A percentile compares a stretch with the other conserved stretches of the same genome.
Conservation (phyloP, 2,329 filamentous ascomycete genomes). For the Fusarium euwallaceae region DNA sequence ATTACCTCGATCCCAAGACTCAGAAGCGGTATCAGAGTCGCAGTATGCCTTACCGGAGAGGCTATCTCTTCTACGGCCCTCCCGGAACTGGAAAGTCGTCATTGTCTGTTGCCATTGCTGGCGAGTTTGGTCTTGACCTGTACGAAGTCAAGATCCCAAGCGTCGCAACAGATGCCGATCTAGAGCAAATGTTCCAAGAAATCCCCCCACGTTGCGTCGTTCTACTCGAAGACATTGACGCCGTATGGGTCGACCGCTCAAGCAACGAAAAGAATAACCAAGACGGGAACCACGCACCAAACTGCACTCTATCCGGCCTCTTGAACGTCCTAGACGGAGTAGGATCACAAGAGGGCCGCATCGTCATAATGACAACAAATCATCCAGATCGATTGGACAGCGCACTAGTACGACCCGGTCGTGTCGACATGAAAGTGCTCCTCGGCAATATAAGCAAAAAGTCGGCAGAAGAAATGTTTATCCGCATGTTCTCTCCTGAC, state of each 20-base stretch:
- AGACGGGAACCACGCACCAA: constrained; percentile 34
- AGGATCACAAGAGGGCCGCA: constrained; percentile 75
- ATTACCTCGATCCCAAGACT: constrained; percentile 63
- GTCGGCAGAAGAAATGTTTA: constrained; percentile 61
- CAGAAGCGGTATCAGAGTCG: constrained; percentile 73
- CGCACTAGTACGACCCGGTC: constrained; percentile 74
- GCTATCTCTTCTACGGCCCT: constrained; percentile 75
- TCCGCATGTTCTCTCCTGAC: constrained; percentile 60
- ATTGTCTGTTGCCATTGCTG: constrained; percentile 65
- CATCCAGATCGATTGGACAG: constrained; percentile 73
- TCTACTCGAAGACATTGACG: constrained; percentile 68
- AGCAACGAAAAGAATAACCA: constrained; percentile 29
- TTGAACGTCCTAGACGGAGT: constrained; percentile 80
- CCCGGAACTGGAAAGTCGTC: constrained; percentile 73
- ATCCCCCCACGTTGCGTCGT: constrained; percentile 67
- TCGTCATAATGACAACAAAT: constrained; percentile 82
- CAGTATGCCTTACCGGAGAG: constrained; percentile 56
- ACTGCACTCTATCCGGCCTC: constrained; percentile 71
- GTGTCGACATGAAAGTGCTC: constrained; percentile 74
- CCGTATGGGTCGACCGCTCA: constrained; percentile 50
- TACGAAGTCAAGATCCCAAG: constrained; percentile 65
- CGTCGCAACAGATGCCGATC: constrained; percentile 62
- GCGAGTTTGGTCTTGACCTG: constrained; percentile 64
- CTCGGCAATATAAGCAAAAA: constrained; percentile 64
- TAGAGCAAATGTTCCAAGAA: constrained; percentile 65